Conservation (phyloP, 371 early-diverging fungal genomes). For the Mortierella sp. region DNA sequence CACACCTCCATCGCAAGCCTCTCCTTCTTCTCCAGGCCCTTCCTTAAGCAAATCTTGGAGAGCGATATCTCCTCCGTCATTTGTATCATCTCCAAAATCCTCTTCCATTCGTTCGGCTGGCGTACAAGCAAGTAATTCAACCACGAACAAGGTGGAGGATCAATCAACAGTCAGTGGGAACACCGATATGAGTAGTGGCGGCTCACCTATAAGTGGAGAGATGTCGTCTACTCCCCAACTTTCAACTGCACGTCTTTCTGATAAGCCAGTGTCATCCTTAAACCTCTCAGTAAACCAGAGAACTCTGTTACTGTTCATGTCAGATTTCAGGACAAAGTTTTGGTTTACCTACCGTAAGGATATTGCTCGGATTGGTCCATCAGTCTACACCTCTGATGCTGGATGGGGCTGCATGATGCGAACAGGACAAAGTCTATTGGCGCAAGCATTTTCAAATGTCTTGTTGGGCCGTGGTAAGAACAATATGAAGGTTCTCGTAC, state of each 20-base stretch:
- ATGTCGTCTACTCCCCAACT: background rate
- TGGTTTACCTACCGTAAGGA: slow-evolving; percentile 96
- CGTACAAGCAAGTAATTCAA: background rate
- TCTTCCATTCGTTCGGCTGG: background rate
- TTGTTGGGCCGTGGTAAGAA: slow-evolving; percentile 73
- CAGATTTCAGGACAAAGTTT: slow-evolving; percentile 54
- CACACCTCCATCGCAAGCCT: slow-evolving; percentile 8
- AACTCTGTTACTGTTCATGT: slow-evolving; percentile 20
- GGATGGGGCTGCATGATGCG: slow-evolving; percentile 99
- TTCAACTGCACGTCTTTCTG: background rate
- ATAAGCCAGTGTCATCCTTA: background rate
- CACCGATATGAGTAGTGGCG: background rate
- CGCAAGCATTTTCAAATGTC: slow-evolving; percentile 82
- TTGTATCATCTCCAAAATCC: slow-evolving; percentile 13
- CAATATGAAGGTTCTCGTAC: background rate
- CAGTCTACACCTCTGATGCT: slow-evolving; percentile 85
- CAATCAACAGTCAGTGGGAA: background rate
- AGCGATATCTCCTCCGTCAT: slow-evolving; percentile 13
- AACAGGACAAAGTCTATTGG: slow-evolving; percentile 95
- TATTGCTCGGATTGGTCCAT: slow-evolving; percentile 85
- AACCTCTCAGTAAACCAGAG: slow-evolving; percentile 10
- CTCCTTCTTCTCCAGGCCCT: slow-evolving; percentile 22
- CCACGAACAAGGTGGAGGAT: background rate
- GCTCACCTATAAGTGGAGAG: background rate
- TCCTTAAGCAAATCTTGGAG: slow-evolving; percentile 19